A percentile compares a stretch with the other conserved stretches of the same genome.
These are phyloP conservation scores for Penicillium ucsense DNA, from an alignment of 495 filamentous ascomycete species.

Conservation along the genomic window DNA sequence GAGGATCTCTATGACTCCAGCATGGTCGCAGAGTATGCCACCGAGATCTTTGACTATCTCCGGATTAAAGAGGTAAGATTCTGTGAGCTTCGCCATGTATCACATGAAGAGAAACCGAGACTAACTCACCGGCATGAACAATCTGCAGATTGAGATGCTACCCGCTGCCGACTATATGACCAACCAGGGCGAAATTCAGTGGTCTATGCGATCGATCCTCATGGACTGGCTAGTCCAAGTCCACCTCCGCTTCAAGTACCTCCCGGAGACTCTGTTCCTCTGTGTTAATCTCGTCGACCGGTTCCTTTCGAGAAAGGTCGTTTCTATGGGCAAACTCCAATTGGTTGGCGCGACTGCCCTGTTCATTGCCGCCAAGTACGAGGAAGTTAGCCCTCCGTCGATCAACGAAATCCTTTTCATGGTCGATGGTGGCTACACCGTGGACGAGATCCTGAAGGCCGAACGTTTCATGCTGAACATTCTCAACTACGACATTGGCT, in stretches of 20 bases:
- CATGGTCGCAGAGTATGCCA: constrained; percentile 94
- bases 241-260: constrained; percentile 77
- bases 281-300: constrained; percentile 94
- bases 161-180: constrained; percentile 95
- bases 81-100: too few species aligned
- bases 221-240: constrained; percentile 99
- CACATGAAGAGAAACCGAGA: too few species aligned
- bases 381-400: constrained; percentile 95
- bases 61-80: constrained; percentile 70
- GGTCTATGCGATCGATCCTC: constrained; percentile 95
- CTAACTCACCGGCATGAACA: constrained; percentile 5
- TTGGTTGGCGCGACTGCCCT: constrained; percentile 93
- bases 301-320: constrained; percentile 88
- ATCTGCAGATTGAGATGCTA: constrained; percentile 57
- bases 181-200: constrained; percentile 90
- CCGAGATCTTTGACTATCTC: constrained; percentile 94
- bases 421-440: constrained; percentile 84
- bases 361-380: constrained; percentile 94
- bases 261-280: constrained; percentile 91
- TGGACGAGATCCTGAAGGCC: constrained; percentile 91
- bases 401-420: constrained; percentile 95
- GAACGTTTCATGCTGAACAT: constrained; percentile 97
- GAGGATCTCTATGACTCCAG: constrained; percentile 91
- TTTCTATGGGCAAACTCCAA: constrained; percentile 90
- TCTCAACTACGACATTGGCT: constrained; percentile 89